phyloP scores from a whole-genome alignment of 1,284 basidiomycete genomes.

The Puccinia triticina region DNA sequence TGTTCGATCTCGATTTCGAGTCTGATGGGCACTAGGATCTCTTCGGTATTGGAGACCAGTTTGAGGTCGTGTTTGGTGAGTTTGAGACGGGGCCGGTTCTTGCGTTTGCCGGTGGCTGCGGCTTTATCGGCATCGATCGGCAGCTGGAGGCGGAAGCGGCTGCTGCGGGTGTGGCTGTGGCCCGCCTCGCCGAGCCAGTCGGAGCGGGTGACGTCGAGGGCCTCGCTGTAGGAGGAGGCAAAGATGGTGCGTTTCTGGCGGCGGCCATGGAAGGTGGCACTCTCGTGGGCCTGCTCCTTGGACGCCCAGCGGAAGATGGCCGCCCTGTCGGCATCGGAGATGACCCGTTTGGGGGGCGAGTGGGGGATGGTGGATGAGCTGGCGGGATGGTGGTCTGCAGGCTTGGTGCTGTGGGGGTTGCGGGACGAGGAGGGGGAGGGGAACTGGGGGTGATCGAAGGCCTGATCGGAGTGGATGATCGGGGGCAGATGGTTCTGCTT shows the following conservation, averaged over 20 bases:
- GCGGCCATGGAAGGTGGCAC: not conserved
- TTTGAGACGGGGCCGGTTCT: slow-evolving; percentile 54
- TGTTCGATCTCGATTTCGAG: slow-evolving; percentile 90
- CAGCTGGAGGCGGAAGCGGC: slow-evolving; percentile 56
- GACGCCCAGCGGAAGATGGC: slow-evolving; percentile 30
- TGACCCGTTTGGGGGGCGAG: not conserved
- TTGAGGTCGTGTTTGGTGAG: slow-evolving; percentile 62
- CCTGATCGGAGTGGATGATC: not conserved
- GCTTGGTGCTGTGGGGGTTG: not conserved
- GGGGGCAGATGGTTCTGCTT: not conserved
- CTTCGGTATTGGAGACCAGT: slow-evolving; percentile 69
- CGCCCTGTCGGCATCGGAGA: slow-evolving; percentile 7
- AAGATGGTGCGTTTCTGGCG: slow-evolving; percentile 23
- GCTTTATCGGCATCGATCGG: slow-evolving; percentile 64
- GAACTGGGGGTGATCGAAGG: slow-evolving; percentile 3
- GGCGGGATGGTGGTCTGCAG: not conserved
- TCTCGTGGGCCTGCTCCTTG: slow-evolving; percentile 23
- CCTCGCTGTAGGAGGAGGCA: slow-evolving; percentile 1
- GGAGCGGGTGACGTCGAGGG: not conserved
- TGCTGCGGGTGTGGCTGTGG: slow-evolving; percentile 23
- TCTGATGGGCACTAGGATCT: slow-evolving; percentile 86
- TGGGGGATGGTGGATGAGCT: not conserved
- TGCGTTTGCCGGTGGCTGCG: slow-evolving; percentile 62
- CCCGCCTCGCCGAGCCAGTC: slow-evolving; percentile 54
- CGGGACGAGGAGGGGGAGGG: not conserved